A percentile compares a stretch with the other conserved stretches of the same genome.
phyloP scores from a whole-genome alignment of 805 yeast species.

The Zygosaccharomyces bailii region DNA sequence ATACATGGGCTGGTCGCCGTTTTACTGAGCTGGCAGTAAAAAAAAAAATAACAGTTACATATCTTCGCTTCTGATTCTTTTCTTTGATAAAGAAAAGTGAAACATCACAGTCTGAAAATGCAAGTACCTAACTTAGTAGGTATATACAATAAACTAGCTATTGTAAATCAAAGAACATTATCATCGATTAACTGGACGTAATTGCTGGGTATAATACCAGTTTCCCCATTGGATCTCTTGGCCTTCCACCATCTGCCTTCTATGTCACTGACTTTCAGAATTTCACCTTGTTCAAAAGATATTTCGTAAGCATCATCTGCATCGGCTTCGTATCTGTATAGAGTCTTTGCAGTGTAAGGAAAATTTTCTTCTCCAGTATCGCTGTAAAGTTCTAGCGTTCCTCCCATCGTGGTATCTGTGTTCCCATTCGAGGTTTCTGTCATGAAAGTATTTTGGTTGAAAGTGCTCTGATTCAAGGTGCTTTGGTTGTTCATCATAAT shows the following conservation, averaged over 20 bases:
- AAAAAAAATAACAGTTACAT: background rate
- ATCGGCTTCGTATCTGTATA: conserved; percentile 83
- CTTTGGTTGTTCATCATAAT: conserved; percentile 11
- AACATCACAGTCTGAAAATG: background rate
- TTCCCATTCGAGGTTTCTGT: conserved; percentile 32
- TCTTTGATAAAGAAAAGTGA: background rate
- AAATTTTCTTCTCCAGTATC: conserved; percentile 44
- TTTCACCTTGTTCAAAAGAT: conserved; percentile 84
- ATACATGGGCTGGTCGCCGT: conserved; percentile 84
- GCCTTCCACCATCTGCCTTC: conserved; percentile 99
- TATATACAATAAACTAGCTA: background rate
- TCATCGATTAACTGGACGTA: conserved; percentile 70
- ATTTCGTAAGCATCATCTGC: conserved; percentile 92
- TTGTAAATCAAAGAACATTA: conserved; percentile 14
- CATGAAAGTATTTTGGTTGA: conserved; percentile 23
- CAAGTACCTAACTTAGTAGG: background rate
- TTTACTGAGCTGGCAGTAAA: conserved; percentile 39
- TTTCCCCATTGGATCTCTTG: conserved; percentile 80
- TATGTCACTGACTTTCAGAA: conserved; percentile 87
- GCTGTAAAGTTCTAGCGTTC: conserved; percentile 36
- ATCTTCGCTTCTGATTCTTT: background rate
- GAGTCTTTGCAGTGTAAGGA: conserved; percentile 81
- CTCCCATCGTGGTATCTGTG: conserved; percentile 37
- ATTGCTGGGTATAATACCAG: conserved; percentile 95
- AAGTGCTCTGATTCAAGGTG: conserved; percentile 13